Base-by-base conservation (phyloP, 371 early-diverging fungal genomes). In the Apophysomyces trapeziformis region DNA sequence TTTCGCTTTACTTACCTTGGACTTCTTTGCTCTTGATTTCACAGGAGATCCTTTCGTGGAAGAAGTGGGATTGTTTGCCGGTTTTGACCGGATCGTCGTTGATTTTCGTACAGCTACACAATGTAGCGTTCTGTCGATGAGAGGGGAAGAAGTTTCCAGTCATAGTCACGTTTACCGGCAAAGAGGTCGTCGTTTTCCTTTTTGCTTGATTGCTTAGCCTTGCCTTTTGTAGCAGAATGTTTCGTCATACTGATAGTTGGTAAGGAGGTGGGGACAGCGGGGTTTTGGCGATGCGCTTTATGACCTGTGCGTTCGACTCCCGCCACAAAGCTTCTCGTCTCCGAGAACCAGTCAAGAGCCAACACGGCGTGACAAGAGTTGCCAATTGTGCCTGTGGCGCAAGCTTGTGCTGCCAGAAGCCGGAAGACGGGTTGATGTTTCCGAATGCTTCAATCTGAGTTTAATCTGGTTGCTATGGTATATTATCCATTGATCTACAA, bases 201-300 rank as follows among this genome's bases (percentile, higher is more conserved):
- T 45, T 45, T 45, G 16, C 16, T 45, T 45, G 46, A 45, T 45
- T 45, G 13, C 46, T 45, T 45, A n/a, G 46, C 2, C 16, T 45
- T 45, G 46, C 46, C 46, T 45, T 45, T 45, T 45, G 46, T 12
- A 13, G 46, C 46, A 45, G 13, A 18, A 45, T 45, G 46, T 45
- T 45, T 45, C 6, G 46, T 45, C 46, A 45, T 45, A 13, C 6
- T 45, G 46, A 12, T 43, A 43, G 13, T 26, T 26, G 32, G 32
- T 26, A 26, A 45, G 46, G 6, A 13, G 46, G 46, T n/a, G 16
- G 46, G 16, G 46, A 45, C 9, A 45, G 46, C 46, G 46, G 46
- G 6, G 46, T 45, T 12, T 18, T 45, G 46, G 46, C 46, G 46
- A 18, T 18, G 46, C 12, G 5, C 46, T 45, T 45, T 45, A 7